phyloP scores from a whole-genome alignment of 768 basidiomycete genomes.

The Pseudohyphozyma bogoriensis region DNA sequence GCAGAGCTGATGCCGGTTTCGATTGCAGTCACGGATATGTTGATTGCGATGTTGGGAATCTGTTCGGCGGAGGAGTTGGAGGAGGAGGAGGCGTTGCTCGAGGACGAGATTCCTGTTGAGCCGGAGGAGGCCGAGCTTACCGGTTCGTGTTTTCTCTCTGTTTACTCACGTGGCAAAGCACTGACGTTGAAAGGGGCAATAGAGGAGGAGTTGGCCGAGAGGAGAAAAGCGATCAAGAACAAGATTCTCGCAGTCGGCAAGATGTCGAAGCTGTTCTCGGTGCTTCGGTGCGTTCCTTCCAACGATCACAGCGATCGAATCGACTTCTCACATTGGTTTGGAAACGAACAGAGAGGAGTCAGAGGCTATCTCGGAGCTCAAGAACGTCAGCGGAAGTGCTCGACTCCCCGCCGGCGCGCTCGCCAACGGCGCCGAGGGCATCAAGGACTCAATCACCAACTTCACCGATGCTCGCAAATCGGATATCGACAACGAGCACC shows the following conservation, averaged over 20 bases:
- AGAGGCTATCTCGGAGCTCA: constrained; percentile 92
- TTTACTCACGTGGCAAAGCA: not conserved
- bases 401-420: constrained; percentile 74
- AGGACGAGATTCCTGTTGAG: constrained; percentile 23
- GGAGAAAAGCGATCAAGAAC: constrained; percentile 87
- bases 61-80: constrained; percentile 95
- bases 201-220: constrained; percentile 46
- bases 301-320: too few relatives aligned
- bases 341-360: constrained; percentile 91
- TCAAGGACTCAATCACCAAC: constrained; percentile 83
- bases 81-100: constrained; percentile 51
- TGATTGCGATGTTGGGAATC: constrained; percentile 89
- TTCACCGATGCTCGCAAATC: constrained; percentile 73
- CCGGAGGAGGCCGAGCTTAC: constrained; percentile 22
- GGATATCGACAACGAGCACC: constrained; percentile 95
- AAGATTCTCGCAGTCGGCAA: constrained; percentile 96
- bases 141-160: not conserved
- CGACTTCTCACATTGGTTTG: not conserved
- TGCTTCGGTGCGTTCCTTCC: constrained; percentile 63
- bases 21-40: constrained; percentile 84
- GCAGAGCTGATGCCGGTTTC: not conserved
- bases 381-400: constrained; percentile 66
- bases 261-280: constrained; percentile 90
- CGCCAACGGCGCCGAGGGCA: constrained; percentile 80
- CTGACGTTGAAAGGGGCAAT: too few relatives aligned